A percentile compares a stretch with the other conserved stretches of the same genome.
Conservation (phyloP, 2,329 filamentous ascomycete genomes). For the Alternaria gaisen region DNA sequence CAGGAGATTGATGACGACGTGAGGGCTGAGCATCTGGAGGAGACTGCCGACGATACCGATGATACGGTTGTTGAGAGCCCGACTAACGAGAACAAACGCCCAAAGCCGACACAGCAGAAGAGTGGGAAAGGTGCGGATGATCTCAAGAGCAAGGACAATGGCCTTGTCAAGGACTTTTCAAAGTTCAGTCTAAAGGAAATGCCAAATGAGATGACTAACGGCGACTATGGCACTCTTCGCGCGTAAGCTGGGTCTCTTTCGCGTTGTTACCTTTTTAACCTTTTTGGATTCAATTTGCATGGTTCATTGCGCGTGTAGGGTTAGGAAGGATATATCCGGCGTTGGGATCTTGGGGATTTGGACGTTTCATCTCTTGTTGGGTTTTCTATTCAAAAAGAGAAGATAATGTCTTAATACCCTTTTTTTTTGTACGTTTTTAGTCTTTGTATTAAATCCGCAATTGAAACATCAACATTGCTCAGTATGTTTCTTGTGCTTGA, state of each 20-base stretch:
- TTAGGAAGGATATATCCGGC: constrained; percentile 2
- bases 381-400: constrained; percentile 4
- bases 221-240: constrained; percentile 41
- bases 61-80: constrained; percentile 39
- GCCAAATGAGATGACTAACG: constrained; percentile 41
- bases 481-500: not conserved
- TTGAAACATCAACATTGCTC: not conserved
- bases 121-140: constrained; percentile 1
- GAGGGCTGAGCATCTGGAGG: constrained; percentile 40
- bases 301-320: not conserved
- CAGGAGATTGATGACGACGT: constrained; percentile 38
- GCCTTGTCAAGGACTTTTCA: constrained; percentile 32
- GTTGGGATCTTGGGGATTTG: not conserved
- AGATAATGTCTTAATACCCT: constrained; percentile 3
- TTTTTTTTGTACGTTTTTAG: not conserved
- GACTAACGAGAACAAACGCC: constrained; percentile 9
- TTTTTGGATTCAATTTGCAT: constrained; percentile 17
- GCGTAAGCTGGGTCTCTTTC: constrained; percentile 2
- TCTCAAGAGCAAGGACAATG: constrained; percentile 27
- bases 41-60: constrained; percentile 26
- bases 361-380: not conserved
- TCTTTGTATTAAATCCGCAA: not conserved
- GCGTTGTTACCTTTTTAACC: not conserved
- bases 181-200: constrained; percentile 41
- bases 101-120: constrained; percentile 4